Evolutionary conservation across 225 moss, liverwort and hornwort genomes (phyloP).

Genomic region (Rhytidiadelphus loreus): DNA sequence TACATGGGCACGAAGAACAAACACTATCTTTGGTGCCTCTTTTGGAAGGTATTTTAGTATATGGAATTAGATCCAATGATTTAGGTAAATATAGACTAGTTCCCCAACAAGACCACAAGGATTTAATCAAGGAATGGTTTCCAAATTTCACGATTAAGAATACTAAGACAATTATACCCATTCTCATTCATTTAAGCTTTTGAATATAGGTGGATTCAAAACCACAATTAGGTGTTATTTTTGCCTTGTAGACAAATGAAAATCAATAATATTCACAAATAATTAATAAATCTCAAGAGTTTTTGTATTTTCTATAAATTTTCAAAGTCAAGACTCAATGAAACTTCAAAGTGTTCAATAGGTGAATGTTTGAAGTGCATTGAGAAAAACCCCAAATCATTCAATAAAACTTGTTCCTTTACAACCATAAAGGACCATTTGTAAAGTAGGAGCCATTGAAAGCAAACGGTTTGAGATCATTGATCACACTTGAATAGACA

Average conservation of each 20-base stretch:
- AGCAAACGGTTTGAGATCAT: accelerated
- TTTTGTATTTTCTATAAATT: neutral
- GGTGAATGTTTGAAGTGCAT: neutral
- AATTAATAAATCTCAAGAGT: neutral
- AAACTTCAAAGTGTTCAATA: neutral
- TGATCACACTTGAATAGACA: neutral
- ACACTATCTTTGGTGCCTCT: neutral
- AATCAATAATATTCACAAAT: neutral
- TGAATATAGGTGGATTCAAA: neutral
- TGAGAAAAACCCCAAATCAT: neutral
- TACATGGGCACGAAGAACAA: accelerated
- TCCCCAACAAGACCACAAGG: neutral
- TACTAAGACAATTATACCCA: neutral
- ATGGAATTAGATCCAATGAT: neutral
- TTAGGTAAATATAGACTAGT: neutral
- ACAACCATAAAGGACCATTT: neutral
- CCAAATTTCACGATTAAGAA: neutral
- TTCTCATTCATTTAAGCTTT: accelerated
- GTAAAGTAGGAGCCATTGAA: neutral
- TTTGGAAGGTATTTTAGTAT: neutral
- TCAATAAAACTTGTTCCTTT: neutral
- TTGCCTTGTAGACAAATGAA: neutral
- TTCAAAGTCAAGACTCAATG: too few relatives aligned
- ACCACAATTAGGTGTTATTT: neutral
- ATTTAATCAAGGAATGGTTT: neutral